Conservation (phyloP, 176 grass and related monocot species). For the Microstegium vimineum region DNA sequence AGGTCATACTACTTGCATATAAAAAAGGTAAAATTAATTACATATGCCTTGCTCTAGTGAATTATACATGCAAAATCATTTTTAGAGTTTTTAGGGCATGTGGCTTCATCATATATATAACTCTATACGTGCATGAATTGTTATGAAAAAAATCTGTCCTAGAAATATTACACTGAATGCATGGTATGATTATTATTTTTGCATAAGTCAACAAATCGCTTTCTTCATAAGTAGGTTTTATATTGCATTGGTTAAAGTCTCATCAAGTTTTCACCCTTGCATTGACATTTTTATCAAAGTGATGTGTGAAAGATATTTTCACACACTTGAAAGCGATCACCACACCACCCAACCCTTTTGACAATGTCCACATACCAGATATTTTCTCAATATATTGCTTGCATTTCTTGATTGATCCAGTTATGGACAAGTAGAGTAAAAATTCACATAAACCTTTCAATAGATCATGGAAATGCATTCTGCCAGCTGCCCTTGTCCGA, state of each 20-base stretch:
- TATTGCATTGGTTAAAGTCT: neutral
- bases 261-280: neutral
- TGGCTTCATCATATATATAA: neutral
- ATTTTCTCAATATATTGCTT: neutral
- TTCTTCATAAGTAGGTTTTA: neutral
- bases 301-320: neutral
- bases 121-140: too few species aligned
- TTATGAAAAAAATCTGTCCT: neutral
- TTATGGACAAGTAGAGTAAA: neutral
- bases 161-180: neutral
- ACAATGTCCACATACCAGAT: neutral
- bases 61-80: neutral
- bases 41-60: neutral
- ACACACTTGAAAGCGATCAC: neutral
- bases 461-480: neutral
- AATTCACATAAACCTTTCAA: neutral
- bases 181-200: neutral
- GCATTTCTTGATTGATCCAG: neutral
- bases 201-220: neutral
- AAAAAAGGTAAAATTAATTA: neutral
- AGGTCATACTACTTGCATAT: neutral
- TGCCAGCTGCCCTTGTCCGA: neutral
- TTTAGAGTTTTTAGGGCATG: neutral
- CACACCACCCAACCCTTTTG: neutral
- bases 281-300: neutral